Evolutionary conservation across 768 basidiomycete genomes (phyloP), one percentile per base, ranked within the genome.

Genomic region (Fistulinella prunicolor): DNA sequence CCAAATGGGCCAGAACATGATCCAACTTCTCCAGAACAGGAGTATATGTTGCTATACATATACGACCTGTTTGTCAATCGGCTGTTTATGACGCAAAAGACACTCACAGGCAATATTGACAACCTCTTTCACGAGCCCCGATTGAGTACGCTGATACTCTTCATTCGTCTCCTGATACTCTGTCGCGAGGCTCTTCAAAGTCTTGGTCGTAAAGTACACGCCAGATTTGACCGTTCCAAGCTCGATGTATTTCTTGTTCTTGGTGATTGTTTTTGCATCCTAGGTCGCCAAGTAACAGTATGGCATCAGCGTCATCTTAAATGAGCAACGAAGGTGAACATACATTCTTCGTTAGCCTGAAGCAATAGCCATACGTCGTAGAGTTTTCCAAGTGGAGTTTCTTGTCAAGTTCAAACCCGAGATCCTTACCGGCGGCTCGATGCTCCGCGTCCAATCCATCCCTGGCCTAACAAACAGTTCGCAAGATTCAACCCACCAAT

Each of bases 351-450:
- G 94, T 94, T 37, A 98, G 64, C 22, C 96, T 73, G 70, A 98
- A 90, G 58, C 89, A 94, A 64, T 98, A 95, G 2, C 94, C 93
- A 61, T 95, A 91, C 1, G 82, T 80, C 47, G 79, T 77, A 44
- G 86, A 89, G 58, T 94, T 94, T 70, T 99, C 96, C 23, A 99
- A 73, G 66, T 98, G 96, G 10, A 98, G 69, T 70, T 97, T 98
- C 72, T 95, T 95, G 66, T 96, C 90, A 3, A 92, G 77, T 14
- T 95, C 93, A 9, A 99, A 57, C 9, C 76, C 79, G 6, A 97
- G 74, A 32, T 89, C 88, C 7, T 73, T 66, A 6, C 86, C 86
- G 0, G 82, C 85, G 2, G 72, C 59, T 7, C 72, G 67, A 65
- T 97, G 94, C 62, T 96, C 93, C 12, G 72, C 74, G 58, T 99